Percentiles rank a stretch among this genome's conserved stretches.
These are phyloP conservation scores for Schoenoplectus triqueter DNA, from an alignment of 202 grass and related monocot genomes.

Conservation along the genomic window DNA sequence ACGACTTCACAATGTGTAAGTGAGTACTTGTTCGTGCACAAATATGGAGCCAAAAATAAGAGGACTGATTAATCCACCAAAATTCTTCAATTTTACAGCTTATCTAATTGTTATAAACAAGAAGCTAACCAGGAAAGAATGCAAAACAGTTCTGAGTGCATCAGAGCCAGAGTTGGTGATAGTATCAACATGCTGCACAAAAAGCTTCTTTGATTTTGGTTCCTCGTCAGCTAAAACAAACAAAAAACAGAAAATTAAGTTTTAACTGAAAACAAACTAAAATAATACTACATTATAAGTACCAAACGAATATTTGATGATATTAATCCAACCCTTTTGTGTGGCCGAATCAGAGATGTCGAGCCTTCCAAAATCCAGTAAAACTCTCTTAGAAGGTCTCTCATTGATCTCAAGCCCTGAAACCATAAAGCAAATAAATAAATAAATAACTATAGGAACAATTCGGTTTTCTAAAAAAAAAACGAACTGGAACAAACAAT, in stretches of 20 bases:
- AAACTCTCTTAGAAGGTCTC: slow-evolving; percentile 65
- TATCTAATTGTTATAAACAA: background rate
- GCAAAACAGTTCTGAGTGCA: slow-evolving; percentile 58
- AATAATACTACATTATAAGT: background rate
- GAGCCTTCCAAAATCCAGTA: slow-evolving; percentile 69
- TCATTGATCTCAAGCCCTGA: slow-evolving; percentile 91
- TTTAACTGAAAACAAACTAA: background rate
- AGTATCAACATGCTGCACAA: slow-evolving; percentile 76
- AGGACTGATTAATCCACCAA: too few relatives aligned
- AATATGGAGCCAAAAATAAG: background rate
- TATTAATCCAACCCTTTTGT: slow-evolving; percentile 42
- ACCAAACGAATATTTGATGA: background rate
- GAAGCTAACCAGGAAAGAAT: slow-evolving; percentile 68
- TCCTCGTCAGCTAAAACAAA: slow-evolving; percentile 53
- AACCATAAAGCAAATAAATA: background rate
- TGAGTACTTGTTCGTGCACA: background rate
- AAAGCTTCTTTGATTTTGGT: slow-evolving; percentile 65
- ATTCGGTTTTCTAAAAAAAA: background rate
- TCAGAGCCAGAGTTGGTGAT: slow-evolving; percentile 46
- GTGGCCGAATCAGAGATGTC: slow-evolving; percentile 52
- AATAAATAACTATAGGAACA: background rate
- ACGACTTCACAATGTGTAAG: background rate
- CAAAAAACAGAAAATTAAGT: background rate
- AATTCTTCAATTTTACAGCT: background rate
- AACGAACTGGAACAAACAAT: background rate